phyloP scores from a whole-genome alignment of 805 yeast species.

The Hanseniaspora mollemarum region DNA sequence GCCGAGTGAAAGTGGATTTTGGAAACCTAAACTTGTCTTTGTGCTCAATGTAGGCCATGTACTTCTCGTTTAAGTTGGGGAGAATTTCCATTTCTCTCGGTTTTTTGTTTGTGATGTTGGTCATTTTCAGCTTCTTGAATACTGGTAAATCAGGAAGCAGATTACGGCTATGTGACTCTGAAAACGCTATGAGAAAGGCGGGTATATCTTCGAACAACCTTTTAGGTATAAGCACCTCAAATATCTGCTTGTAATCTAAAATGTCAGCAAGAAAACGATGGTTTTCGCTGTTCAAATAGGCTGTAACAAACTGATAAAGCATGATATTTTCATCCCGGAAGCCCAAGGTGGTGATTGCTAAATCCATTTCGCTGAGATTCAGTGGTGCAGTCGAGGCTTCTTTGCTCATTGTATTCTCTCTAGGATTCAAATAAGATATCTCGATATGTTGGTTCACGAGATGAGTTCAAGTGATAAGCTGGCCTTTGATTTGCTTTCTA shows the following conservation, averaged over 20 bases:
- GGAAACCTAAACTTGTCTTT: neutral
- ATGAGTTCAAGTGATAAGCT: no score
- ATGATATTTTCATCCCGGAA: neutral
- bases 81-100: neutral
- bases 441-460: no score
- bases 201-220: conserved; percentile 9
- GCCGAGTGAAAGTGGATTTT: neutral
- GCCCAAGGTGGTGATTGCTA: neutral
- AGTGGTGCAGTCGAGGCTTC: no score
- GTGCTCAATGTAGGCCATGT: neutral
- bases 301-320: neutral
- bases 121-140: conserved; percentile 7
- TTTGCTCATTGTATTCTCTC: neutral
- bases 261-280: neutral
- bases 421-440: no score
- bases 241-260: neutral
- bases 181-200: neutral
- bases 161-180: neutral
- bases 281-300: neutral
- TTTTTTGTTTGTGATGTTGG: no score
- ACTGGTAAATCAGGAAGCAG: conserved; percentile 3
- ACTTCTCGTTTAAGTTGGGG: neutral
- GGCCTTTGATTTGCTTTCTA: no score
- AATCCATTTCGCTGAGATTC: neutral
- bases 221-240: conserved; percentile 1